These are phyloP conservation scores for Penicillium roqueforti DNA, from an alignment of 495 filamentous ascomycete species.

Conservation along the genomic window DNA sequence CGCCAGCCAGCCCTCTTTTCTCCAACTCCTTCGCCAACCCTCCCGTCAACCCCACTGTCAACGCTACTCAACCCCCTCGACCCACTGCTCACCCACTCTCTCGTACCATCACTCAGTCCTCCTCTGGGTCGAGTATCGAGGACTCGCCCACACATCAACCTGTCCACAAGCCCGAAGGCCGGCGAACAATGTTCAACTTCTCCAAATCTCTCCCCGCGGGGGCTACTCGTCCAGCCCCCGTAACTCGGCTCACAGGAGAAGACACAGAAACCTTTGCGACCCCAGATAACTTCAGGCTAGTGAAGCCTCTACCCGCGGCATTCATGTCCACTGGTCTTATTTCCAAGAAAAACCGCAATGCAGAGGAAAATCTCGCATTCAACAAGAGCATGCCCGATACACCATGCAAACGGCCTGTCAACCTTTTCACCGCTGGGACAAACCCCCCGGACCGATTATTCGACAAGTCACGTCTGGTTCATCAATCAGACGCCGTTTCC, in stretches of 20 bases:
- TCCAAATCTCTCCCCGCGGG: constrained; percentile 76
- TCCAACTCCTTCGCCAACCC: constrained; percentile 20
- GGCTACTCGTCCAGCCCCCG: constrained; percentile 47
- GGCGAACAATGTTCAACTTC: constrained; percentile 59
- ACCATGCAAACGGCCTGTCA: constrained; percentile 80
- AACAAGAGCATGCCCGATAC: constrained; percentile 74
- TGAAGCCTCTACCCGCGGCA: constrained; percentile 76
- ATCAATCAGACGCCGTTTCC: constrained; percentile 61
- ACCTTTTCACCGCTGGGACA: constrained; percentile 59
- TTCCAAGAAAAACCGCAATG: constrained; percentile 72
- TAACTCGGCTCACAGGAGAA: constrained; percentile 37
- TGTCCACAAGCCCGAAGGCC: constrained; percentile 48
- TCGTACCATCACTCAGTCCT: constrained; percentile 76
- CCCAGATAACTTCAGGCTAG: constrained; percentile 76
- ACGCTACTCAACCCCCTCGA: constrained; percentile 27
- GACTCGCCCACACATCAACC: constrained; percentile 70
- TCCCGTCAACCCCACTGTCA: constrained; percentile 31
- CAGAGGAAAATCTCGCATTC: constrained; percentile 42
- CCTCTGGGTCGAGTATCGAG: constrained; percentile 73
- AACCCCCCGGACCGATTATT: constrained; percentile 53
- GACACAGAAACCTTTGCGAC: constrained; percentile 65
- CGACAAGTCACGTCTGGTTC: constrained; percentile 48
- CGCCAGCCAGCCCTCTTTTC: constrained; percentile 34
- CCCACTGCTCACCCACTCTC: constrained; percentile 74
- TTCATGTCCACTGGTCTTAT: constrained; percentile 94